Evolutionary conservation across 352 stramenopile species (phyloP), one percentile per base, ranked within the genome.

Genomic region (Pythium brachiatum): DNA sequence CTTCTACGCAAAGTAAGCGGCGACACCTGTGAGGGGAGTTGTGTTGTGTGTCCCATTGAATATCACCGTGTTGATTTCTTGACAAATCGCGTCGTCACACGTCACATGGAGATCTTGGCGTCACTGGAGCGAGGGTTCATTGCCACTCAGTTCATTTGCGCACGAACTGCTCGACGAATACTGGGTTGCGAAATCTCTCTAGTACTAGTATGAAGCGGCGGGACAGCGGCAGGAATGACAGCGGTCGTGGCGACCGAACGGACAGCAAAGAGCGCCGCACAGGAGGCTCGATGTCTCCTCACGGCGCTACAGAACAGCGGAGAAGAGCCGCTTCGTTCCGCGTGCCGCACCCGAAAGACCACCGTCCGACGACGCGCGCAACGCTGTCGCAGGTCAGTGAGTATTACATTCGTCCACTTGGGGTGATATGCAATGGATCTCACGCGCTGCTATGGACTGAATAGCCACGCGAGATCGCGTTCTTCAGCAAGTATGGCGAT

Each of bases 1-100:
- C 16, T 88, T 89, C 51, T 88, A 90, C 68, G 75, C 77, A n/a
- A 88, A 88, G 74, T 90, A 57, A 62, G 29, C n/a, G 3, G 9
- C 4, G 7, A 29, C 29, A 27, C 38, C 26, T 53, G 27, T 47
- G n/a, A 48, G 34, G 15, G 16, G 26, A 58, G 27, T 7, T 11
- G 18, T 25, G 25, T 12, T 43, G 20, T 39, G 23, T 38, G 27
- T n/a, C n/a, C 23, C 13, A 15, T 51, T 51, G 36, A 44, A 21
- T 44, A 44, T 44, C 11, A 16, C 16, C 9, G 9, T 43, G 36
- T 43, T 9, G 20, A 23, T 20, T n/a, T 23, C 34, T 44, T 44
- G 36, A 6, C 13, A n/a, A n/a, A n/a, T 21, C 36, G 9, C 8
- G 36, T 23, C 13, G 41, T 11, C 41, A 48, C 41, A 48, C 41